Evolutionary conservation across 257 asterid species (phyloP).

Genomic region (Dorcoceras hygrometricum): DNA sequence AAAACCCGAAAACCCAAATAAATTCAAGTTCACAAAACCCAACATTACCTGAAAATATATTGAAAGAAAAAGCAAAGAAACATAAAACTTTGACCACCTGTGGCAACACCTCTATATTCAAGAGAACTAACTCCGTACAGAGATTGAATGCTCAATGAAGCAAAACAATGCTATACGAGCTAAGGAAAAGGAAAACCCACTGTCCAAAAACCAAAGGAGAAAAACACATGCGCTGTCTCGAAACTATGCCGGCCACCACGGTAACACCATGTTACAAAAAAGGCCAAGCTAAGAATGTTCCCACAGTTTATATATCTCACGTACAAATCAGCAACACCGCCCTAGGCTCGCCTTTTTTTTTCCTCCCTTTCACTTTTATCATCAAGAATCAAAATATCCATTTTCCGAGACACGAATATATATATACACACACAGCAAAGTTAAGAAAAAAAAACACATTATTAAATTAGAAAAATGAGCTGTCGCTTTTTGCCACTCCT

Average conservation of each 20-base stretch:
- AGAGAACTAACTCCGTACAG: constrained; percentile 20
- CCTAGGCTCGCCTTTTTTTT: constrained; percentile 32
- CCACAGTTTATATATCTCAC: constrained; percentile 23
- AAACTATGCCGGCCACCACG: constrained; percentile 49
- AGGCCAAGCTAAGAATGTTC: constrained; percentile 50
- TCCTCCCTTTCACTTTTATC: constrained; percentile 7
- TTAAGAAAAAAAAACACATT: not conserved
- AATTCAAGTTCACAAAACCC: not conserved
- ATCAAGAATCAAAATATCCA: constrained; percentile 22
- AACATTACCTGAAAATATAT: not conserved
- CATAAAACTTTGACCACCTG: not conserved
- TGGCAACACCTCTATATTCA: not conserved
- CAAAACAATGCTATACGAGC: constrained; percentile 21
- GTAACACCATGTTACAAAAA: constrained; percentile 48
- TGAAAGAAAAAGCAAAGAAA: constrained; percentile 1
- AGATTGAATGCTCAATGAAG: constrained; percentile 8
- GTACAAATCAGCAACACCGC: constrained; percentile 39
- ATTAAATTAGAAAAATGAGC: not conserved
- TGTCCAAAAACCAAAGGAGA: constrained; percentile 23
- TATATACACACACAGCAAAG: not conserved
- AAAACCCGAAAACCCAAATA: constrained; percentile 14
- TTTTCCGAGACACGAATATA: constrained; percentile 2
- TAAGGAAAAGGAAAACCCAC: constrained; percentile 15
- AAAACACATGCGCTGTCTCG: constrained; percentile 45
- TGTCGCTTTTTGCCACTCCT: not conserved